A percentile compares a stretch with the other conserved stretches of the same genome.
Evolutionary conservation across 441 rosid genomes (phyloP).

Genomic region (Mallotus repandus): DNA sequence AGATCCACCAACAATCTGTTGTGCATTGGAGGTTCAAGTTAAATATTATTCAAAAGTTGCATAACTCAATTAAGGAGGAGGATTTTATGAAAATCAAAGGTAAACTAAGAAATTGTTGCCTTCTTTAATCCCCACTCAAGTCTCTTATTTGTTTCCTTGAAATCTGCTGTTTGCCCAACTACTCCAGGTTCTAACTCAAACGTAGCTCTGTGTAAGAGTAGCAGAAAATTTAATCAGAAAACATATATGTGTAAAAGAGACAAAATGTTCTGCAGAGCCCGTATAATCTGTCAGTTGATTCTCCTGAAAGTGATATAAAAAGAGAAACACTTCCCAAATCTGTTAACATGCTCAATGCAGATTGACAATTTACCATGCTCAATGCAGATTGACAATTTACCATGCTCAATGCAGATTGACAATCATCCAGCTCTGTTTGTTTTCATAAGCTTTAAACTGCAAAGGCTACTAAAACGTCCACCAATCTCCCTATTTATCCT

Average conservation of each 20-base stretch:
- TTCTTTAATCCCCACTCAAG: conserved; percentile 95
- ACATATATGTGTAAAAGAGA: conserved; percentile 2
- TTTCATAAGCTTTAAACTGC: not conserved
- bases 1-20: conserved; percentile 90
- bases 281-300: not conserved
- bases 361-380: no score
- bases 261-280: not conserved
- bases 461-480: not conserved
- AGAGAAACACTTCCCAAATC: not conserved
- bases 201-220: conserved; percentile 53
- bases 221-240: conserved; percentile 10
- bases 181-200: conserved; percentile 88
- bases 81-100: not conserved
- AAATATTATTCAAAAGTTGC: conserved; percentile 15
- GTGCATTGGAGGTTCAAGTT: conserved; percentile 20
- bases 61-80: not conserved
- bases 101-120: conserved; percentile 40
- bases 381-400: not conserved
- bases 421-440: not conserved
- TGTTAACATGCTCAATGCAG: conserved; percentile 13
- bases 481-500: not conserved
- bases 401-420: not conserved
- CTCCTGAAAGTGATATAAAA: not conserved
- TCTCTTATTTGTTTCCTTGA: conserved; percentile 80
- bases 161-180: conserved; percentile 85